Base-by-base conservation (phyloP, 352 stramenopile species). In the Phytophthora colocasiae region DNA sequence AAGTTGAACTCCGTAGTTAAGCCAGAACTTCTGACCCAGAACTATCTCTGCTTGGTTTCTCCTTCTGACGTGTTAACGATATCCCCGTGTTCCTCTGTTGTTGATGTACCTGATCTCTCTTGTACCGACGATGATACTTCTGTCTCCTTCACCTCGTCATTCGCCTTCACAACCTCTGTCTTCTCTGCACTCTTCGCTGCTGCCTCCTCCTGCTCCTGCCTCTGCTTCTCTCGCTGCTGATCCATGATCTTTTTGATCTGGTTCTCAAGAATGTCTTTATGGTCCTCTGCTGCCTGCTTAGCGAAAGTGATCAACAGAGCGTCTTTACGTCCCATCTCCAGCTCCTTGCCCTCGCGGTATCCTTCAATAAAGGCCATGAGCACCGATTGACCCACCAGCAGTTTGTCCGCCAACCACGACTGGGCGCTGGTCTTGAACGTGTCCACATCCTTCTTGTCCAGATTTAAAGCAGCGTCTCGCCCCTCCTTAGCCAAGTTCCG, bases 331-430 rank as follows among this genome's bases (percentile, higher is more conserved):
- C 81, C 62, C 41, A 96, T 48, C 66, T 96, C 88, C 47, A 92
- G 71, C 47, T 81, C 60, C 52, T 96, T 96, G 45, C 88, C 88
- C 38, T 87, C 80, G 6, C 79, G 74, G 73, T 96, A 96, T 10
- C 88, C 88, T 1, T 89, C 75, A 60, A 96, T 93, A 47, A 95
- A 96, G 32, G 84, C 83, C 75, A 91, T 73, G 27, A 96, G 69
- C 66, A 94, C 87, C 7, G 77, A 79, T 63, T 94, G 86, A 15
- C 83, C 88, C 24, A 96, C 86, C 55, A 91, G 69, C 57, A 96
- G 73, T 51, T 96, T 96, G 74, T 96, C 88, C 2, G 83, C 82
- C 17, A 93, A 75, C 88, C 88, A 96, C 55, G 78, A 88, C 63
- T 96, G 85, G 34, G 74, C 73, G 1, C 87, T 84, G 3, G 39